Base-by-base conservation (phyloP, 306 rosid species). In the Acacia melanoxylon region DNA sequence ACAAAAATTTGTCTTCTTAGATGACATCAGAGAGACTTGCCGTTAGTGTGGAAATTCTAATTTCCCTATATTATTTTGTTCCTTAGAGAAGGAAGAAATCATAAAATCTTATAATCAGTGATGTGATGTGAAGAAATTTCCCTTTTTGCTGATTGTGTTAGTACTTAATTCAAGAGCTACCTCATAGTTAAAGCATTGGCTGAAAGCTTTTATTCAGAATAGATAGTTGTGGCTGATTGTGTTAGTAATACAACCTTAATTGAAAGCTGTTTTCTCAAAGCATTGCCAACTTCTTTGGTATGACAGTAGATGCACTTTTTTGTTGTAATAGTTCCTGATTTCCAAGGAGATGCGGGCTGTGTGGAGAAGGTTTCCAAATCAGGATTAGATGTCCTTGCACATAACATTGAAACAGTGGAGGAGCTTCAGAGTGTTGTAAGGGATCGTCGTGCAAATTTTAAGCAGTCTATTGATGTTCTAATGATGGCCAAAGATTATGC, bases 341-440 rank as follows among this genome's bases (percentile, higher is more conserved):
- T 96, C 79, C 93, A 86, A 86, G 99, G 99, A 90, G 91, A 96
- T 78, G 46, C 88, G 24, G 75, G 85, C 42, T 93, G 97, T 82
- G 94, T 96, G 40, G 91, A 90, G 88, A 91, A 79, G 88, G 97
- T 96, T 83, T 92, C 99, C 52, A 90, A 78, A 69, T 96, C 99
- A 17, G 99, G 99, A 63, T 80, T 96, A 78, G 98, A 96, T 85
- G 99, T 96, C 81, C 86, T 96, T 83, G 99, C 99, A 46, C 99
- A 96, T 87, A 96, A 96, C 77, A 96, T 96, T 61, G 99, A 96
- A 86, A 96, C 99, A 35, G 98, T 93, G 56, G 99, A 96, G 86
- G 99, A 93, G 89, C 99, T 96, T 86, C 99, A 96, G 84, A 86
- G 85, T 67, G 84, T 83, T 59, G 98, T 96, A 29, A 80, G 99